phyloP scores from a whole-genome alignment of 2,329 filamentous ascomycete genomes.

The Stagonosporopsis rhizophila region DNA sequence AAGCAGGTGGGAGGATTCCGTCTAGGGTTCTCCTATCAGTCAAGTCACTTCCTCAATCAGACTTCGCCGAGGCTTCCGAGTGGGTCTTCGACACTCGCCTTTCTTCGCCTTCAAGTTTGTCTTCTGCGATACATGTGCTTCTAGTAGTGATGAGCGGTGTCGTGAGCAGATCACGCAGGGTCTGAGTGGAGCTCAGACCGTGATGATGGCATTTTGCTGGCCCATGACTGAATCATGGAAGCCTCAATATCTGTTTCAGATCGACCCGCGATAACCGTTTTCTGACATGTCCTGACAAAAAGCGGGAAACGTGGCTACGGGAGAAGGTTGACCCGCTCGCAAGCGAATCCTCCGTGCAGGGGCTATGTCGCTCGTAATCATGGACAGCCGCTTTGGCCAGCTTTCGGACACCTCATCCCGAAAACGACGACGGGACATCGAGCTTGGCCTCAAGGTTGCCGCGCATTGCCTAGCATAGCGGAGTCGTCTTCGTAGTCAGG shows the following conservation, averaged over 20 bases:
- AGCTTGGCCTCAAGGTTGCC: slow-evolving; percentile 2
- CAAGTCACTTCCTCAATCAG: background rate
- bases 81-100: slow-evolving; percentile 9
- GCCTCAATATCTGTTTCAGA: background rate
- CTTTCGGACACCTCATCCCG: background rate
- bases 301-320: slow-evolving; percentile 1
- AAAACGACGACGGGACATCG: background rate
- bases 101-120: background rate
- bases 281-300: slow-evolving; percentile 2
- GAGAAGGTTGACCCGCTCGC: background rate
- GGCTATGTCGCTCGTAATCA: slow-evolving; percentile 10
- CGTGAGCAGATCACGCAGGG: background rate
- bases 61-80: background rate
- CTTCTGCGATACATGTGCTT: background rate
- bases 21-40: slow-evolving; percentile 3
- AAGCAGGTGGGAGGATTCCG: background rate
- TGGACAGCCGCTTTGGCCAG: slow-evolving; percentile 5
- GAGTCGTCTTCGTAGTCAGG: background rate
- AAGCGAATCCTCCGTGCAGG: slow-evolving; percentile 12
- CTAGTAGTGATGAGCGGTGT: slow-evolving; percentile 2
- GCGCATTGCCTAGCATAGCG: slow-evolving; percentile 6
- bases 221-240: slow-evolving; percentile 1
- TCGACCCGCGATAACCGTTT: slow-evolving; percentile 12
- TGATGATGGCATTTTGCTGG: slow-evolving; percentile 2
- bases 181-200: background rate